These are phyloP conservation scores for Linnemannia exigua DNA, from an alignment of 192 early-diverging fungal species.

Conservation along the genomic window DNA sequence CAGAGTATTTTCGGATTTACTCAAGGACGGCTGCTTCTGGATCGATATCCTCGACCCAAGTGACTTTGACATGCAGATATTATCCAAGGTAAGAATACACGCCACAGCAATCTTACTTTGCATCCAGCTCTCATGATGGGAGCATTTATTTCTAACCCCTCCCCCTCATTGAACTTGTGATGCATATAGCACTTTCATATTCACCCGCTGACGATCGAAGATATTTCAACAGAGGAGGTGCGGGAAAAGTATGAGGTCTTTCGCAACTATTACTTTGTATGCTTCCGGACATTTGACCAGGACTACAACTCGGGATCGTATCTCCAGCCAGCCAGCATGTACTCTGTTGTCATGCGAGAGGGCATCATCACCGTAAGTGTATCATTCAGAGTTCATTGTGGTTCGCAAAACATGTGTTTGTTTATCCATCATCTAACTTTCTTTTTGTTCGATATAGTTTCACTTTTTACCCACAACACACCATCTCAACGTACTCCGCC, in stretches of 20 bases:
- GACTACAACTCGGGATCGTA: slow-evolving; percentile 74
- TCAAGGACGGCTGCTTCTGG: slow-evolving; percentile 77
- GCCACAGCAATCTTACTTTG: not conserved
- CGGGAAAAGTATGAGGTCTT: slow-evolving; percentile 96
- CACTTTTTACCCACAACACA: slow-evolving; percentile 86
- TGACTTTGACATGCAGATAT: slow-evolving; percentile 66
- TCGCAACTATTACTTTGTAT: slow-evolving; percentile 91
- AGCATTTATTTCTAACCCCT: not conserved
- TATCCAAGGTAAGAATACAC: slow-evolving; percentile 65
- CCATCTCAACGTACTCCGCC: slow-evolving; percentile 85
- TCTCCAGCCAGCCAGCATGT: slow-evolving; percentile 76
- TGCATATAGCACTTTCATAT: slow-evolving; percentile 70
- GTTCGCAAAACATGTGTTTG: not conserved
- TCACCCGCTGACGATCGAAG: slow-evolving; percentile 88
- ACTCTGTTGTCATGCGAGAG: slow-evolving; percentile 75
- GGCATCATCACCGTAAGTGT: slow-evolving; percentile 75
- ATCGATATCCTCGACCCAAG: slow-evolving; percentile 73
- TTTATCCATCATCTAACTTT: not conserved
- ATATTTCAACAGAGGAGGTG: slow-evolving; percentile 89
- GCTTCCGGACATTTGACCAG: slow-evolving; percentile 83
- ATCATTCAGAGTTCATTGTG: not conserved
- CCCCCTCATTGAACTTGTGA: too few species aligned
- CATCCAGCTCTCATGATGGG: not conserved
- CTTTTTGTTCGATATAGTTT: slow-evolving; percentile 67
- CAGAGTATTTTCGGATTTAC: slow-evolving; percentile 52